These are phyloP conservation scores for Pichia sp. DNA, from an alignment of 1,139 yeast species.

Conservation along the genomic window DNA sequence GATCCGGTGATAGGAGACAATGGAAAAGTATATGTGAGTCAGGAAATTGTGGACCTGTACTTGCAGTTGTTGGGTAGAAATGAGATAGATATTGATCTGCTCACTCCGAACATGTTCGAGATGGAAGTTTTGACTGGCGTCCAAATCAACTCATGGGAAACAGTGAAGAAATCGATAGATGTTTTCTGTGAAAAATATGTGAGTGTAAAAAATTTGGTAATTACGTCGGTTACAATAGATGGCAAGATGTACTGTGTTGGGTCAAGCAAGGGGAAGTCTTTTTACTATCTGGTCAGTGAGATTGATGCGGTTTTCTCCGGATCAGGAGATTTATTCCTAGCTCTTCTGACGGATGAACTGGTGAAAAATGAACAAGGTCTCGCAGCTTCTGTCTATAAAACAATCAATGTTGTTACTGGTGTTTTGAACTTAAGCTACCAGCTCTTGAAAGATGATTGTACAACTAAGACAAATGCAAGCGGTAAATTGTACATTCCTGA, in stretches of 20 bases:
- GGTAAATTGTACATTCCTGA: slow-evolving; percentile 29
- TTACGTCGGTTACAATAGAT: slow-evolving; percentile 37
- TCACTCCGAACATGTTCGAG: slow-evolving; percentile 74
- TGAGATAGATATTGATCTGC: slow-evolving; percentile 42
- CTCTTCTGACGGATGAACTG: slow-evolving; percentile 51
- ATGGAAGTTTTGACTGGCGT: slow-evolving; percentile 52
- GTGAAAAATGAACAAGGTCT: slow-evolving; percentile 22
- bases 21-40: slow-evolving; percentile 59
- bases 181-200: slow-evolving; percentile 38
- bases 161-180: slow-evolving; percentile 39
- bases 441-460: slow-evolving; percentile 11
- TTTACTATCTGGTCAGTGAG: slow-evolving; percentile 43
- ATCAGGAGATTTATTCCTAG: slow-evolving; percentile 68
- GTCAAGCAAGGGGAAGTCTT: slow-evolving; percentile 20
- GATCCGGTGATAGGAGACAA: slow-evolving; percentile 82
- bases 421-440: slow-evolving; percentile 27
- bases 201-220: slow-evolving; percentile 44
- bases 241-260: slow-evolving; percentile 36
- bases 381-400: slow-evolving; percentile 23
- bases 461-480: slow-evolving; percentile 8
- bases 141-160: slow-evolving; percentile 36
- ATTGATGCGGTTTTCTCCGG: slow-evolving; percentile 70
- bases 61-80: slow-evolving; percentile 37
- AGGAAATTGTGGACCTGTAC: slow-evolving; percentile 52
- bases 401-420: slow-evolving; percentile 25